Percentiles rank a stretch among this genome's conserved stretches.
These are phyloP conservation scores for Primulina huaijiensis DNA, from an alignment of 257 asterid genomes.

Conservation along the genomic window DNA sequence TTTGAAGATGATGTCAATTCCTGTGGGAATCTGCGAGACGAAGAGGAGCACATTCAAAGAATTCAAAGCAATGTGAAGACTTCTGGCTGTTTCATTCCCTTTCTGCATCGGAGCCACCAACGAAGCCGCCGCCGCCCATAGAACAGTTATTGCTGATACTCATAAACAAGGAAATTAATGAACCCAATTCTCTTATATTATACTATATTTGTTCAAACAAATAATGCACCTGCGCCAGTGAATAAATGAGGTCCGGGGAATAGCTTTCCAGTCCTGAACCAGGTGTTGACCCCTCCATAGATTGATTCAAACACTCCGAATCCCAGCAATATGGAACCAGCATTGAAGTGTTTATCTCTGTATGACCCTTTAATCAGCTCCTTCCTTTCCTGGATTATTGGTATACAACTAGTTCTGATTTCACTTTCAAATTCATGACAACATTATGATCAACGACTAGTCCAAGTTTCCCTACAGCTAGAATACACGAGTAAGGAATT, in stretches of 20 bases:
- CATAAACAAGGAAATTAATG: background rate
- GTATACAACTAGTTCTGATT: no score
- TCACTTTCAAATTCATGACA: no score
- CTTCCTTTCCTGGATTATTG: slow-evolving; percentile 62
- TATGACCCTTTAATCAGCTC: slow-evolving; percentile 79
- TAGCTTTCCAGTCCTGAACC: slow-evolving; percentile 80
- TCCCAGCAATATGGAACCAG: slow-evolving; percentile 82
- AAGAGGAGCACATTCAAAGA: slow-evolving; percentile 64
- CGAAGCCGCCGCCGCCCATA: slow-evolving; percentile 97
- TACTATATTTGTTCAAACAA: no score
- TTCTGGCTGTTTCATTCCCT: slow-evolving; percentile 91
- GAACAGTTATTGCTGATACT: slow-evolving; percentile 65
- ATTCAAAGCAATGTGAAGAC: slow-evolving; percentile 75
- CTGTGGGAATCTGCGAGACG: slow-evolving; percentile 87
- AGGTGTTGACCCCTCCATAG: slow-evolving; percentile 81
- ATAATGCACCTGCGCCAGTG: slow-evolving; percentile 69
- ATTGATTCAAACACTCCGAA: slow-evolving; percentile 76
- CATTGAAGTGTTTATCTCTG: slow-evolving; percentile 82
- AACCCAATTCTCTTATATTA: no score
- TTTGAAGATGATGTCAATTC: slow-evolving; percentile 72
- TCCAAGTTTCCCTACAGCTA: no score
- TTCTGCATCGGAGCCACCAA: slow-evolving; percentile 93
- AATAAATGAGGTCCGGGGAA: slow-evolving; percentile 96
- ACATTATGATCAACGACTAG: no score
- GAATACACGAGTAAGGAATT: background rate